Conservation (phyloP, 164 flowering plant species). For the Liriodendron chinense region DNA sequence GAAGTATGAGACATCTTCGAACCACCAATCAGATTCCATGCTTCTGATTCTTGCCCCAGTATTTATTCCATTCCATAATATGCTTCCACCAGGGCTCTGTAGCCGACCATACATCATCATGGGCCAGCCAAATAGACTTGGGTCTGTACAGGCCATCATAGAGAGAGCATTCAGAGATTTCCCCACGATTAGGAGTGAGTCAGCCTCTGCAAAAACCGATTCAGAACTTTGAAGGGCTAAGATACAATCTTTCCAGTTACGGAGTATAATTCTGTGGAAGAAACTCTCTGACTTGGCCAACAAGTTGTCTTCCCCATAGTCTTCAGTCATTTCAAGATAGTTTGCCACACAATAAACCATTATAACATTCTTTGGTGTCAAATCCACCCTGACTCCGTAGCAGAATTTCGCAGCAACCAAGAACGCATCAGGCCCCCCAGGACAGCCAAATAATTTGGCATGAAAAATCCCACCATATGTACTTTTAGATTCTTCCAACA, state of each 20-base stretch:
- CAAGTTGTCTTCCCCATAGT: conserved; percentile 75
- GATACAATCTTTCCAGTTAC: conserved; percentile 88
- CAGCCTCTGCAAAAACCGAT: conserved; percentile 48
- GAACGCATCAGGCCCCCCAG: conserved; percentile 81
- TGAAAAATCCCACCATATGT: conserved; percentile 23
- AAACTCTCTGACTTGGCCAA: conserved; percentile 51
- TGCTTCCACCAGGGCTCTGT: conserved; percentile 98
- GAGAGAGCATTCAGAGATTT: conserved; percentile 67
- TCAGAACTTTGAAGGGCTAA: conserved; percentile 74
- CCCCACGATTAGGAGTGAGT: conserved; percentile 52
- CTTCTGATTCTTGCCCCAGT: conserved; percentile 82
- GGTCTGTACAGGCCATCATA: conserved; percentile 89
- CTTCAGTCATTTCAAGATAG: conserved; percentile 83
- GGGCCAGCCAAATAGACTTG: conserved; percentile 97
- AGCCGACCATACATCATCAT: conserved; percentile 92
- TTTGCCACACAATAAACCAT: conserved; percentile 72
- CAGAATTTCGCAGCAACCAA: conserved; percentile 70
- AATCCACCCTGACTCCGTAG: conserved; percentile 60
- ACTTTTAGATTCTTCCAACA: conserved; percentile 43
- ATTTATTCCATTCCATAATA: conserved; percentile 95
- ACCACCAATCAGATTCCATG: conserved; percentile 93
- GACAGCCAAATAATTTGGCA: conserved; percentile 49
- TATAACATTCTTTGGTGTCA: conserved; percentile 67
- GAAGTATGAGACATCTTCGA: conserved; percentile 79
- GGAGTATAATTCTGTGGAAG: conserved; percentile 64